These are phyloP conservation scores for Leccinum pellstonianum DNA, from an alignment of 768 basidiomycete species.

Conservation along the genomic window DNA sequence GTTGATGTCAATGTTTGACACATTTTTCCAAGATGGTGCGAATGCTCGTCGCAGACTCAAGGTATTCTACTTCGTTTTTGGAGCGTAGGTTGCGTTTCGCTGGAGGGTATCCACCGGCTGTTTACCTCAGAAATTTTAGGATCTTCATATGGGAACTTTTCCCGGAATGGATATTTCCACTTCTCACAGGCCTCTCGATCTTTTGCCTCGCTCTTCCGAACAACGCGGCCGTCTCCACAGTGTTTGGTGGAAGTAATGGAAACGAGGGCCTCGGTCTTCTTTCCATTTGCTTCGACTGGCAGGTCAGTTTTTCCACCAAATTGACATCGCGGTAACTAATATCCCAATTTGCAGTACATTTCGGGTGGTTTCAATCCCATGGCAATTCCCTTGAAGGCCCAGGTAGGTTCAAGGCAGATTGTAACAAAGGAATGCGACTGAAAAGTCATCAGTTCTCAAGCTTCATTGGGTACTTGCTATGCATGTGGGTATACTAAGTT, in stretches of 20 bases:
- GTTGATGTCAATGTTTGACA: constrained; percentile 28
- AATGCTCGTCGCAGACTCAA: constrained; percentile 42
- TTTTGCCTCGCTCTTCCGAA: constrained; percentile 57
- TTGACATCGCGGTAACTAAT: not conserved
- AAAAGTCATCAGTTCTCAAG: constrained; percentile 36
- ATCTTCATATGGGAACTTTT: constrained; percentile 34
- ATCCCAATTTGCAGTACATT: constrained; percentile 20
- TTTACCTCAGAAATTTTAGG: constrained; percentile 28
- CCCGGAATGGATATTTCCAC: constrained; percentile 47
- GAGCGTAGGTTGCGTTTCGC: constrained; percentile 33
- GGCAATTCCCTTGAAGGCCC: constrained; percentile 53
- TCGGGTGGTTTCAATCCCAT: constrained; percentile 41
- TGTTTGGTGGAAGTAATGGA: constrained; percentile 61
- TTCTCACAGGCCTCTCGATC: constrained; percentile 59
- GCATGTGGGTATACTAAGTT: constrained; percentile 39
- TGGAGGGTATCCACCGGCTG: not conserved
- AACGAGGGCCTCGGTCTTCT: constrained; percentile 65
- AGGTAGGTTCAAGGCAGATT: constrained; percentile 22
- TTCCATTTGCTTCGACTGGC: constrained; percentile 62
- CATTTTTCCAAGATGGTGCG: constrained; percentile 42
- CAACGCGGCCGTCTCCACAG: constrained; percentile 47
- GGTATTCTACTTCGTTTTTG: constrained; percentile 25
- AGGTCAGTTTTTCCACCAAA: constrained; percentile 35
- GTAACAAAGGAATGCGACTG: not conserved
- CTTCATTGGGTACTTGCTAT: constrained; percentile 50